Percentiles rank a stretch among this genome's conserved stretches.
These are phyloP conservation scores for Aspergillus ochraceus DNA, from an alignment of 2,329 filamentous ascomycete genomes.

Conservation along the genomic window DNA sequence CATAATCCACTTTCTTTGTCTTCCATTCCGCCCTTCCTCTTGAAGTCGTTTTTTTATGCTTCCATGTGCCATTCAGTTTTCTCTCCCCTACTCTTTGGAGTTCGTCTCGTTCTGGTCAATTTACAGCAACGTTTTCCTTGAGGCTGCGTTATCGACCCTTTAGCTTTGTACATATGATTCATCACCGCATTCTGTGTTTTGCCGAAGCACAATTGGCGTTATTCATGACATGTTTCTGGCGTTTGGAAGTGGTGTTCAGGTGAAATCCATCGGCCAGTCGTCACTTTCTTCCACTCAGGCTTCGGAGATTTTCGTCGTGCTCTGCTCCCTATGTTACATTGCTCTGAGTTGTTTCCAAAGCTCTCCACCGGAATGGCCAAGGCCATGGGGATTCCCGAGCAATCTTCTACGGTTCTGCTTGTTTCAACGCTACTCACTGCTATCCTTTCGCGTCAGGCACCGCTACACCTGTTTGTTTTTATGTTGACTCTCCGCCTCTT, in stretches of 20 bases:
- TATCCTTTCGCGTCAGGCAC: background rate
- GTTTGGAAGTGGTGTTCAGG: slow-evolving; percentile 4
- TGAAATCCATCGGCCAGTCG: background rate
- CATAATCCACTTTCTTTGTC: background rate
- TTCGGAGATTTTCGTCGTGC: background rate
- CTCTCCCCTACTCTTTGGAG: background rate
- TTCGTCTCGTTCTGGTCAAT: background rate
- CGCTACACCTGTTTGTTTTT: background rate
- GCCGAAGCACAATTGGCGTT: slow-evolving; percentile 1
- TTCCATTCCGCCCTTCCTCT: background rate
- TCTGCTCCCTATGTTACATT: background rate
- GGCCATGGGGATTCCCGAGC: background rate
- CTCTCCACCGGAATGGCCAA: background rate
- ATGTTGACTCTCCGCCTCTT: background rate
- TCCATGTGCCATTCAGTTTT: background rate
- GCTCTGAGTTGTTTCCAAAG: background rate
- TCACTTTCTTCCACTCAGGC: background rate
- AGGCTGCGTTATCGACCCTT: slow-evolving; percentile 10
- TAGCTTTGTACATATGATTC: slow-evolving; percentile 12
- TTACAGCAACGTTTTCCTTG: background rate
- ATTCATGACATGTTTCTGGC: slow-evolving; percentile 5
- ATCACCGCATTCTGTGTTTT: slow-evolving; percentile 1
- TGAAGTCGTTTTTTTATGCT: background rate
- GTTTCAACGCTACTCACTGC: background rate
- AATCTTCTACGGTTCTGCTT: background rate